phyloP scores from a whole-genome alignment of 1,139 yeast genomes.

The Saccharomyces uvarum region DNA sequence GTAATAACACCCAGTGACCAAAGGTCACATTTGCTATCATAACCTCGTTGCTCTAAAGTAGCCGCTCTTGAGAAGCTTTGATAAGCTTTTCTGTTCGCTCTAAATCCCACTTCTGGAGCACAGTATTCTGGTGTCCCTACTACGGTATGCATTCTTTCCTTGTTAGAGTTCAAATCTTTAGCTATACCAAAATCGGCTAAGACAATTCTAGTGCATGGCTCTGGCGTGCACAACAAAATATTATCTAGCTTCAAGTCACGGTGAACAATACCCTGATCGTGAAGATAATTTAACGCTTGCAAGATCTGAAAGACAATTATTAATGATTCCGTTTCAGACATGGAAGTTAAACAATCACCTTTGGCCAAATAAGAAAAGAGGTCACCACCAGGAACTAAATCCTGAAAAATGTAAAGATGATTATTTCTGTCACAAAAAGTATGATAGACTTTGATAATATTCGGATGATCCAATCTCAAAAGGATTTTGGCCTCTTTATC shows the following conservation, averaged over 20 bases:
- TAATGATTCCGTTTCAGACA: constrained; percentile 49
- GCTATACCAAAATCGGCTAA: constrained; percentile 68
- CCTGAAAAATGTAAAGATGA: constrained; percentile 44
- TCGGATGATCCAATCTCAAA: constrained; percentile 37
- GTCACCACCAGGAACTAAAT: constrained; percentile 56
- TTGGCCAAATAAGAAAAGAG: constrained; percentile 51
- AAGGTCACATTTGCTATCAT: constrained; percentile 51
- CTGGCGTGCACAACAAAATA: constrained; percentile 45
- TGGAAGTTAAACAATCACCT: constrained; percentile 35
- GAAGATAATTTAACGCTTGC: constrained; percentile 48
- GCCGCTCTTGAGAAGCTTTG: constrained; percentile 35
- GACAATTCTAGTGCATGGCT: constrained; percentile 44
- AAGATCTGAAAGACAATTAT: constrained; percentile 50
- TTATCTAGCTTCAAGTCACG: constrained; percentile 55
- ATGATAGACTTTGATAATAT: constrained; percentile 40
- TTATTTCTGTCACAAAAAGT: constrained; percentile 35
- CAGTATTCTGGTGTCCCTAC: constrained; percentile 65
- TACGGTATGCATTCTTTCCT: constrained; percentile 43
- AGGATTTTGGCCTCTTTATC: constrained; percentile 41
- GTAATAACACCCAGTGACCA: constrained; percentile 61
- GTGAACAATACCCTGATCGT: constrained; percentile 43
- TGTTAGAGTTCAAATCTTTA: constrained; percentile 32
- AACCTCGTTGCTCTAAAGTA: constrained; percentile 34
- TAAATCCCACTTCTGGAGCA: constrained; percentile 57
- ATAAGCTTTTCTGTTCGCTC: constrained; percentile 24